Base-by-base conservation (phyloP, 306 rosid genomes). In the Acacia confusa region DNA sequence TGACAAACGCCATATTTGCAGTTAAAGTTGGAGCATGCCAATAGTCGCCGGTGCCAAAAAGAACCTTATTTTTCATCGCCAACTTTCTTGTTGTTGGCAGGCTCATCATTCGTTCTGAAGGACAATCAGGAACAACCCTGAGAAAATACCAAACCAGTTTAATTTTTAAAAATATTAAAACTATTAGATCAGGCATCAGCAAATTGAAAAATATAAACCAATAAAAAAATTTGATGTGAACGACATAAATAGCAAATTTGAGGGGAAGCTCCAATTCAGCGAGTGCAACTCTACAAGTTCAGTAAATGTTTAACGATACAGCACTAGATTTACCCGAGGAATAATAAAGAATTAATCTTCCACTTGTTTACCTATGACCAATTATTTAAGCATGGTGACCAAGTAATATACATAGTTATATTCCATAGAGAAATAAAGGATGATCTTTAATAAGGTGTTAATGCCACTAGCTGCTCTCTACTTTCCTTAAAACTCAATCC, bases 1-100 rank as follows among this genome's bases (percentile, higher is more conserved):
- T 85, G 61, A 86, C 97, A 79, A 93, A 95, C 24, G 94, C 95
- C 98, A 95, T 93, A 84, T 95, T 95, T 36, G 99, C 99, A 16
- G 97, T 92, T 70, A 92, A 81, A 81, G 98, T 93, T 25, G 97
- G 95, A 82, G 97, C 95, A 64, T 66, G 87, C 92, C 95, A 95
- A 79, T 79, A 72, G 87, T 93, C 99, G 52, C 99, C 98, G 0
- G 99, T 95, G 76, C 98, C 99, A 83, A 93, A 95, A 72, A 86
- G 90, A 80, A 93, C 53, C 90, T 95, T 93, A 91, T 90, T 91
- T 90, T 95, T 95, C 87, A 92, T 40, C 47, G 93, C 98, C 80
- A 93, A 82, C 88, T 93, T 95, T 79, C 99, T 89, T 19, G 97
- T 93, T 36, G 97, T 90, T 25, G 96, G 98, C 60, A 95, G 92